Evolutionary conservation across 768 basidiomycete species (phyloP), one percentile per base, ranked within the genome.

Genomic region (Cystoderma amianthinum): DNA sequence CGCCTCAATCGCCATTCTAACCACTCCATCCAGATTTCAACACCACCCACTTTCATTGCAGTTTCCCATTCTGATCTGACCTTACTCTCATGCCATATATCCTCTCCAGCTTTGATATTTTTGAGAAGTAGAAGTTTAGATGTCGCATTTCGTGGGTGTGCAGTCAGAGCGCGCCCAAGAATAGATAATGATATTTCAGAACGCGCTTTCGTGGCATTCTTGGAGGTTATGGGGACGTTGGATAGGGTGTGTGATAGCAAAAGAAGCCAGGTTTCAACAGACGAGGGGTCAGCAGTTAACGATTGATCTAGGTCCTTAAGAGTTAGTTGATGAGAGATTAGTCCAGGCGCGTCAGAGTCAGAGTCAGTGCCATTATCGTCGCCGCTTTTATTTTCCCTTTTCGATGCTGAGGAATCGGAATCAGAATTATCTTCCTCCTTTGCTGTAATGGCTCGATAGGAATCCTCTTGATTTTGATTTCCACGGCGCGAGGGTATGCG

Each of bases 1-100:
- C 50, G 69, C 32, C 78, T 64, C 23, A 85, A 74, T 43, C 72
- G 69, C 85, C 85, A 89, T 47, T 85, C 82, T 2, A 90, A 52
- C 85, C 87, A 91, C 48, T 82, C 82, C 63, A 89, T 72, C 75
- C 80, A 84, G 18, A 90, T 66, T 25, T 79, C 74, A 19, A 70
- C 57, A 24, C 69, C 74, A 20, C 74, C 70, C 3, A 73, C 49
- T 28, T 61, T 64, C 47, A 88, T 56, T 2, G 82, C 78, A 15
- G 70, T 65, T 41, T 85, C 80, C 89, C 89, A 92, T 49, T 88
- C 84, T 2, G 64, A 63, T 17, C 53, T 41, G 13, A 82, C 51
- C 57, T 77, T 76, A 32, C 64, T 65, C 42, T 67, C 67, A 17
- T 71, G 56, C 86, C 85, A 89, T 13, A 84, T 51, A 44, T 85